Conservation (phyloP, 2,329 filamentous ascomycete species). For the Tothia fuscella region DNA sequence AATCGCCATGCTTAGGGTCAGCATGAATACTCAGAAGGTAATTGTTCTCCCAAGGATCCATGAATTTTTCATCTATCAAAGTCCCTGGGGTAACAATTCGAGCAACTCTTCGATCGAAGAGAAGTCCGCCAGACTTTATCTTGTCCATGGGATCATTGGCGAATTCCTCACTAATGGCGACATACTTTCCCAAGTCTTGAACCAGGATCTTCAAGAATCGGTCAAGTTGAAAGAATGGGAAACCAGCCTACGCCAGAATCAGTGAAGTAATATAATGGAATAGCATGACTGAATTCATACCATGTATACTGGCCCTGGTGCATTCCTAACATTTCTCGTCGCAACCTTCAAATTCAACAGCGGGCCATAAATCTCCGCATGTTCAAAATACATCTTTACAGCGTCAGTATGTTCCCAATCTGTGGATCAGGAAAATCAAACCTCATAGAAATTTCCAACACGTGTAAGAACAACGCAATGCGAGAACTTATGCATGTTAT, state of each 20-base stretch:
- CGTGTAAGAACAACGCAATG: constrained; percentile 86
- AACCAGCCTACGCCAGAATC: constrained; percentile 54
- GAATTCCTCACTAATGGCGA: constrained; percentile 90
- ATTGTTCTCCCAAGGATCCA: constrained; percentile 88
- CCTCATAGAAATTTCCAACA: constrained; percentile 91
- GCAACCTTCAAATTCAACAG: constrained; percentile 80
- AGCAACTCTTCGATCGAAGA: constrained; percentile 75
- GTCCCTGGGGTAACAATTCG: constrained; percentile 90
- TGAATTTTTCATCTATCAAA: constrained; percentile 93
- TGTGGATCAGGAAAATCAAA: constrained; percentile 17
- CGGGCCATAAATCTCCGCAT: constrained; percentile 80
- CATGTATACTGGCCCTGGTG: constrained; percentile 64
- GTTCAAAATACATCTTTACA: constrained; percentile 73
- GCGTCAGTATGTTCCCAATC: background rate
- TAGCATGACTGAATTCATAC: constrained; percentile 36
- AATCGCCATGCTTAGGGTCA: constrained; percentile 19
- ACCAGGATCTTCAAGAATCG: constrained; percentile 87
- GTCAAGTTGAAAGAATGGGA: constrained; percentile 86
- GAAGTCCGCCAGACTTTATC: constrained; percentile 61
- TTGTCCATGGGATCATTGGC: constrained; percentile 59
- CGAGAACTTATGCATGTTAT: constrained; percentile 81
- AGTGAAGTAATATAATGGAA: constrained; percentile 14
- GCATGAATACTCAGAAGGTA: constrained; percentile 75
- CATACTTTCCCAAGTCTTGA: constrained; percentile 78
- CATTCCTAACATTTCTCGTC: constrained; percentile 57